Conservation (phyloP, 495 filamentous ascomycete genomes). For the Xylaria longipes region DNA sequence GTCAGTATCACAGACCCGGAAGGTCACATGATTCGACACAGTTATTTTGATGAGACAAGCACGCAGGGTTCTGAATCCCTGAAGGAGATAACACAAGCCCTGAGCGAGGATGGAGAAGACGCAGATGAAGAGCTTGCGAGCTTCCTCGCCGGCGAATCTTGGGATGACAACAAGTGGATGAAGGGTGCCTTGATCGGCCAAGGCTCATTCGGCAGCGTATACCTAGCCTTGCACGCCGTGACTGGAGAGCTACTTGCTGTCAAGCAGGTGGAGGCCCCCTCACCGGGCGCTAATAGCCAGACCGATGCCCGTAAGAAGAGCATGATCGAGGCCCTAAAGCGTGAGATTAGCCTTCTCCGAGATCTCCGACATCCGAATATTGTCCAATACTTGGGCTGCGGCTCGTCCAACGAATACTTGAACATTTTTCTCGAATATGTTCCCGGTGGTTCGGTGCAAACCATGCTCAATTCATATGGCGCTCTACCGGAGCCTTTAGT, state of each 20-base stretch:
- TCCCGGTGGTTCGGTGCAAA: conserved; percentile 93
- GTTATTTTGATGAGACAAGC: conserved; percentile 84
- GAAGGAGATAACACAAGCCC: conserved; percentile 63
- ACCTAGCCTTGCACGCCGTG: conserved; percentile 93
- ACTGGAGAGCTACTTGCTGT: conserved; percentile 98
- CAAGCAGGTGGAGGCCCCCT: conserved; percentile 96
- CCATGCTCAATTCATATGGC: conserved; percentile 98
- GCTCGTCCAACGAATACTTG: conserved; percentile 86
- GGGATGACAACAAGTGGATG: conserved; percentile 98
- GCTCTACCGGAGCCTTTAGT: conserved; percentile 91
- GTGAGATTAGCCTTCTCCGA: conserved; percentile 91
- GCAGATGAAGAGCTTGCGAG: conserved; percentile 76
- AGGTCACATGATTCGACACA: conserved; percentile 66
- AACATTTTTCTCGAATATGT: conserved; percentile 99
- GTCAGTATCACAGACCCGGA: conserved; percentile 77
- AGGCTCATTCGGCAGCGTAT: conserved; percentile 96
- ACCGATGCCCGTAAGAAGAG: conserved; percentile 91
- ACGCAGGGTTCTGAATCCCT: conserved; percentile 65
- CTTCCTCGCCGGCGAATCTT: conserved; percentile 89
- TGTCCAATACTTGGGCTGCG: conserved; percentile 95
- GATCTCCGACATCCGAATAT: conserved; percentile 97
- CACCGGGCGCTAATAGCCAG: conserved; percentile 74
- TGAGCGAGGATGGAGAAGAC: conserved; percentile 90
- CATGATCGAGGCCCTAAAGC: conserved; percentile 97
- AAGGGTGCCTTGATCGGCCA: conserved; percentile 96